Evolutionary conservation across 2,329 filamentous ascomycete genomes (phyloP).

Genomic region (Ophiocordyceps camponoti-rufipedis): DNA sequence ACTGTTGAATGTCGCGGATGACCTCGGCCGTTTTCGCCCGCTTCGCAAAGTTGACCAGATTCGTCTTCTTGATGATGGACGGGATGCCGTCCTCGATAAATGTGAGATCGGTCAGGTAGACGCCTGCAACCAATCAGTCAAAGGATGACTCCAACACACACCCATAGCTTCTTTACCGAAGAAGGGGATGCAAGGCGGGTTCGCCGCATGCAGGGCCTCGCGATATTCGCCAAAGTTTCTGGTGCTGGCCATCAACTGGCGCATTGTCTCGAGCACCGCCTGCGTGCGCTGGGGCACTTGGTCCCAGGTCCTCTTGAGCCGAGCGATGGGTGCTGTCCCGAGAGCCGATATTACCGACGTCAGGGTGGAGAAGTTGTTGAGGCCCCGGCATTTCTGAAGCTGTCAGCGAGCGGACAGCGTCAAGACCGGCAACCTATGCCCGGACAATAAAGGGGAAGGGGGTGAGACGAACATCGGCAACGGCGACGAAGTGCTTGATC

Average conservation of each 20-base stretch:
- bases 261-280: conserved; percentile 71
- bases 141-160: not conserved
- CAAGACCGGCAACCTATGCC: not conserved
- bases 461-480: conserved; percentile 65
- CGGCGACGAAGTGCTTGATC: conserved; percentile 93
- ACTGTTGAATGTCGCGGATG: conserved; percentile 95
- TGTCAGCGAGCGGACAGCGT: not conserved
- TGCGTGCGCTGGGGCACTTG: conserved; percentile 78
- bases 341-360: conserved; percentile 96
- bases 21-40: conserved; percentile 95
- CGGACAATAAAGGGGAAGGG: not conserved
- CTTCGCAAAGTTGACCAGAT: conserved; percentile 97
- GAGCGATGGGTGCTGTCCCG: conserved; percentile 85
- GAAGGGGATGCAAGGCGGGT: conserved; percentile 94
- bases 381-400: conserved; percentile 64
- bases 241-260: conserved; percentile 85
- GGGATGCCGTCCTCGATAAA: conserved; percentile 98
- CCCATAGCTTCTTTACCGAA: conserved; percentile 45
- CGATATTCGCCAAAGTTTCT: conserved; percentile 98
- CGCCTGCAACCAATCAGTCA: conserved; percentile 34
- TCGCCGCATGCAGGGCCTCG: conserved; percentile 78
- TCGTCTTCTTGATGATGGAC: conserved; percentile 87
- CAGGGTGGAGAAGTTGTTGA: conserved; percentile 95
- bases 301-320: conserved; percentile 84
- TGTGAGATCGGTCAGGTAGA: conserved; percentile 91